Conservation (phyloP, 2,329 filamentous ascomycete genomes). For the Pseudogymnoascus sp. region DNA sequence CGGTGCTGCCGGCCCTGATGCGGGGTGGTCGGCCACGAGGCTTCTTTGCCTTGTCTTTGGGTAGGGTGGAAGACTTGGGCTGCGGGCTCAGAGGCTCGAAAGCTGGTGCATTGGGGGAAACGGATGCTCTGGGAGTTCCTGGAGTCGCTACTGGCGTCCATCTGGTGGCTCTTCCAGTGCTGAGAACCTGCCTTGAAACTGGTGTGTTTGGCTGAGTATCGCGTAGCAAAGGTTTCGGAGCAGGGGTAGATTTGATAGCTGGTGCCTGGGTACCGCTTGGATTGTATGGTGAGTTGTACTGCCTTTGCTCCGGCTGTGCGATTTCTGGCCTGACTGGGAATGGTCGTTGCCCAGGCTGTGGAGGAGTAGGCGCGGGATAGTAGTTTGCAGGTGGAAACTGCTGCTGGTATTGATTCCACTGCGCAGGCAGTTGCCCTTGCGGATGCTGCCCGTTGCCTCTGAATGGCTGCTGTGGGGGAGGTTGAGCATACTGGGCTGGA, state of each 20-base stretch:
- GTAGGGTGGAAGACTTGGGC: constrained; percentile 29
- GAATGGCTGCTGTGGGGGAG: constrained; percentile 4
- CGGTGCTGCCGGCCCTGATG: constrained; percentile 22
- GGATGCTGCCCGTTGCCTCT: constrained; percentile 9
- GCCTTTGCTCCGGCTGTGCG: constrained; percentile 21
- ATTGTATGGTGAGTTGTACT: constrained; percentile 29
- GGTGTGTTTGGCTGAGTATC: constrained; percentile 23
- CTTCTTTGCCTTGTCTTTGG: constrained; percentile 12
- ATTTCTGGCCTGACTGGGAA: constrained; percentile 15
- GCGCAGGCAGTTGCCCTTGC: constrained; percentile 14
- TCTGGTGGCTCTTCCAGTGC: constrained; percentile 41
- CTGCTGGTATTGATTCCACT: constrained; percentile 13
- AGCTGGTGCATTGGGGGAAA: constrained; percentile 42
- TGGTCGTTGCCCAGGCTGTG: constrained; percentile 4
- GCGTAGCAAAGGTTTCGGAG: constrained; percentile 14
- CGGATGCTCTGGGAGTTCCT: constrained; percentile 44
- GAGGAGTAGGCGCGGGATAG: constrained; percentile 19
- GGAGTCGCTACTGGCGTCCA: constrained; percentile 51
- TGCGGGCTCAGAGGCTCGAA: constrained; percentile 52
- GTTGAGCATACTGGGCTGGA: background rate
- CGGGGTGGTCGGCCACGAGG: constrained; percentile 15
- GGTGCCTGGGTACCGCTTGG: constrained; percentile 20
- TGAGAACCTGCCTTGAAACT: constrained; percentile 14
- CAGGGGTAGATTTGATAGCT: constrained; percentile 11
- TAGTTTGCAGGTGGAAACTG: constrained; percentile 17